Conservation (phyloP, 2,329 filamentous ascomycete genomes). For the Colletotrichum echinochloae region DNA sequence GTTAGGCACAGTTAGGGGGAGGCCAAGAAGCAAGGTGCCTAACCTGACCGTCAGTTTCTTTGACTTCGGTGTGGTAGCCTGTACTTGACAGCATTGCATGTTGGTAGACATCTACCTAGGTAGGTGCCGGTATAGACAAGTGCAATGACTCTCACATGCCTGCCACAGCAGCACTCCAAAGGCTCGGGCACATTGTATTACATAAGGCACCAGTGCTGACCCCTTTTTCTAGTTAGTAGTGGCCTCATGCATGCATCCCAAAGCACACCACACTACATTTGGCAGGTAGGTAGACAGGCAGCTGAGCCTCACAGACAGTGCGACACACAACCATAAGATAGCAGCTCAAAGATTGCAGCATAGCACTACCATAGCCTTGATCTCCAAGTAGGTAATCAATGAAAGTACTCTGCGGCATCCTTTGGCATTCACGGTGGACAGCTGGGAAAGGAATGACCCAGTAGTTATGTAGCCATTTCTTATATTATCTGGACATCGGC, state of each 20-base stretch:
- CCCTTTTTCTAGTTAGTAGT: not conserved
- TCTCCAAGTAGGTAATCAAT: not conserved
- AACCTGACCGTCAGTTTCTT: not conserved
- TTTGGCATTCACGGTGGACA: not conserved
- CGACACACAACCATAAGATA: not conserved
- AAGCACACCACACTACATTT: not conserved
- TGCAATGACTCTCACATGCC: constrained; percentile 1
- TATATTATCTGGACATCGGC: not conserved
- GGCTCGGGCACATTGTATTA: not conserved
- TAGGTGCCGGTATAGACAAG: not conserved
- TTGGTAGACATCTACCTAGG: too few relatives aligned
- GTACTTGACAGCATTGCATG: not conserved
- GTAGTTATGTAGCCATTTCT: not conserved
- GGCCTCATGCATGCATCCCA: not conserved
- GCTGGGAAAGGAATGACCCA: not conserved
- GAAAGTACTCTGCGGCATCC: not conserved
- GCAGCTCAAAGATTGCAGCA: not conserved
- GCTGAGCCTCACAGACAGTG: not conserved
- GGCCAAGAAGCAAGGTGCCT: constrained; percentile 1
- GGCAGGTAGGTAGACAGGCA: not conserved
- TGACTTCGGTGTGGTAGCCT: not conserved
- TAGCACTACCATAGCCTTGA: not conserved
- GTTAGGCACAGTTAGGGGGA: not conserved
- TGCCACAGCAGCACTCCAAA: not conserved
- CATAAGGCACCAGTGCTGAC: not conserved